Evolutionary conservation across 352 stramenopile genomes (phyloP), one percentile per base, ranked within the genome.

Genomic region (Phytophthora lateralis): DNA sequence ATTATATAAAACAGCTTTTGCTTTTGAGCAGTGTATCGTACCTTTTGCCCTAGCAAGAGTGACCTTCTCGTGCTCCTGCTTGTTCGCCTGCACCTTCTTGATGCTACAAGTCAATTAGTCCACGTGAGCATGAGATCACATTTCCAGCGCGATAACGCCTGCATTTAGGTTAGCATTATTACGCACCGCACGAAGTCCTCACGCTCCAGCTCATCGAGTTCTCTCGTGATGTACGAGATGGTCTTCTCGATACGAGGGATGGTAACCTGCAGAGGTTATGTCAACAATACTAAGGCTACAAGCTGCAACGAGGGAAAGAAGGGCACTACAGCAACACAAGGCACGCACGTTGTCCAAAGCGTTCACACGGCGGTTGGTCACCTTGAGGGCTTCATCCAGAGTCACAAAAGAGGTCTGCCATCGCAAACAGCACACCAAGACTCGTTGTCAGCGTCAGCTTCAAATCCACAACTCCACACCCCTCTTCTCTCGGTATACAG

Each of bases 331-430:
- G 20, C 21, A 53, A 30, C 21, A 38, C 15, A 61, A 10, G 10
- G 6, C n/a, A 67, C 80, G 41, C 56, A 90, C 83, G 71, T 99
- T 99, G 68, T 99, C 98, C 73, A 99, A 84, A 15, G 98, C 98
- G 78, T 99, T 99, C 44, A 99, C 97, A 76, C 98, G 95, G 59
- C 98, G 93, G 80, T 99, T 99, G 18, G 97, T 99, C 41, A 99
- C 90, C 78, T 98, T 98, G 41, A 98, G 69, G 12, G 98, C 97
- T 78, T 99, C 98, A 73, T 99, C 98, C 52, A 99, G 88, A 26
- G 98, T 99, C 30, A 99, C 83, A 71, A 99, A 99, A 54, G 94
- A 98, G 35, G 98, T 99, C 88, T 99, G 81, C 60, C 91, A 63
- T n/a, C 75, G 88, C 34, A 11, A 32, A 27, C 6, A 59, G 27